A percentile compares a stretch with the other conserved stretches of the same genome.
Evolutionary conservation across 1,284 basidiomycete species (phyloP).

Genomic region (Melampsora occidentalis): DNA sequence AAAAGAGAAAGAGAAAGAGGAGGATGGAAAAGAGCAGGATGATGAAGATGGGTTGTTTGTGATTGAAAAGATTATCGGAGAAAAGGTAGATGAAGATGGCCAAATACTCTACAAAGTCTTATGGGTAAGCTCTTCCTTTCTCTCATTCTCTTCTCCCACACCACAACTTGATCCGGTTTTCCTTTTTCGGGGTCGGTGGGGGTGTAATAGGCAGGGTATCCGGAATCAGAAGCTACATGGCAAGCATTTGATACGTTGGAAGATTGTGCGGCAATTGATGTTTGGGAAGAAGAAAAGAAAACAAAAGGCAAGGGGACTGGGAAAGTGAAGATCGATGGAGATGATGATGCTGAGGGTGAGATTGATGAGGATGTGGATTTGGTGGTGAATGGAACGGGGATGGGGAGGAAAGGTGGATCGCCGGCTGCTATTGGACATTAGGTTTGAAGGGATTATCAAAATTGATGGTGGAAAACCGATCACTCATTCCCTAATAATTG

Average conservation of each 20-base stretch:
- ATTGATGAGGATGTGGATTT: too few species aligned
- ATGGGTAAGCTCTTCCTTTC: constrained; percentile 15
- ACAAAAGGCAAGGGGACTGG: neutral
- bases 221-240: constrained; percentile 31
- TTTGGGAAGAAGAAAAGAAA: constrained; percentile 7
- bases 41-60: constrained; percentile 28
- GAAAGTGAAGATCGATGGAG: too few species aligned
- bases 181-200: too few species aligned
- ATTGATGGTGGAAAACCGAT: too few species aligned
- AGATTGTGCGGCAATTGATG: constrained; percentile 30
- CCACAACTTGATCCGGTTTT: too few species aligned
- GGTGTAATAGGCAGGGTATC: constrained; percentile 32
- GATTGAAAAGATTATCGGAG: constrained; percentile 32
- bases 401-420: too few species aligned
- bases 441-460: too few species aligned
- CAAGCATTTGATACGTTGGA: constrained; percentile 28
- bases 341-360: too few species aligned
- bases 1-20: neutral
- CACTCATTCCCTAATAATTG: too few species aligned
- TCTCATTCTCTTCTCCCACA: too few species aligned
- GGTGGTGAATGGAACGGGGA: too few species aligned
- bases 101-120: constrained; percentile 34
- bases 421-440: too few species aligned
- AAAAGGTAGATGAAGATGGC: constrained; percentile 26
- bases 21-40: neutral